These are phyloP conservation scores for Mortierella sp. DNA, from an alignment of 371 early-diverging fungal species.

Conservation along the genomic window DNA sequence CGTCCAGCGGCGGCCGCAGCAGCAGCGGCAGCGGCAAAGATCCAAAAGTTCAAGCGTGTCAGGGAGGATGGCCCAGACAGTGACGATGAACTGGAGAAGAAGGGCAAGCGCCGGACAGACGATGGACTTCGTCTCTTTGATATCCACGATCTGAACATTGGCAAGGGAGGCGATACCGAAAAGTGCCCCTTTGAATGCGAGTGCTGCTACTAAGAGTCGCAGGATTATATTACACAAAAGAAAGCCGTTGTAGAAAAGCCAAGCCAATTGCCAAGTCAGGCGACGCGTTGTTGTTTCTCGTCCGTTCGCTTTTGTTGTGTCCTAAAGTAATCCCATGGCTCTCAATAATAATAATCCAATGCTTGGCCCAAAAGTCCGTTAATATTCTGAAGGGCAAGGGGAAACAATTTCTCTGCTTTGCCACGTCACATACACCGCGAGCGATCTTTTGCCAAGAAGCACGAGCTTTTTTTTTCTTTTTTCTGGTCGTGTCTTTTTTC, in stretches of 20 bases:
- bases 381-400: neutral
- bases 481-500: neutral
- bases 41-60: slow-evolving; percentile 48
- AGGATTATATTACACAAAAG: neutral
- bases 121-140: slow-evolving; percentile 57
- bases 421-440: slow-evolving; percentile 29
- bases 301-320: neutral
- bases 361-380: slow-evolving; percentile 24
- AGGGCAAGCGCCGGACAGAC: slow-evolving; percentile 52
- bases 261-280: slow-evolving; percentile 13
- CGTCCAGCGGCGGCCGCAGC: slow-evolving; percentile 57
- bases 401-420: slow-evolving; percentile 8
- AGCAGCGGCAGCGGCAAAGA: slow-evolving; percentile 51
- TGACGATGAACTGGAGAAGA: slow-evolving; percentile 57
- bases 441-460: neutral
- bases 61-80: slow-evolving; percentile 50
- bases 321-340: slow-evolving; percentile 16
- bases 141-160: slow-evolving; percentile 54
- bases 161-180: slow-evolving; percentile 52
- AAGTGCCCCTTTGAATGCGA: slow-evolving; percentile 55
- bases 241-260: slow-evolving; percentile 1
- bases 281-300: neutral
- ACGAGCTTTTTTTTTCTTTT: slow-evolving; percentile 1
- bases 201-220: slow-evolving; percentile 38
- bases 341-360: slow-evolving; percentile 9